Conservation (phyloP, 768 basidiomycete genomes). For the Suillus cothurnatus region DNA sequence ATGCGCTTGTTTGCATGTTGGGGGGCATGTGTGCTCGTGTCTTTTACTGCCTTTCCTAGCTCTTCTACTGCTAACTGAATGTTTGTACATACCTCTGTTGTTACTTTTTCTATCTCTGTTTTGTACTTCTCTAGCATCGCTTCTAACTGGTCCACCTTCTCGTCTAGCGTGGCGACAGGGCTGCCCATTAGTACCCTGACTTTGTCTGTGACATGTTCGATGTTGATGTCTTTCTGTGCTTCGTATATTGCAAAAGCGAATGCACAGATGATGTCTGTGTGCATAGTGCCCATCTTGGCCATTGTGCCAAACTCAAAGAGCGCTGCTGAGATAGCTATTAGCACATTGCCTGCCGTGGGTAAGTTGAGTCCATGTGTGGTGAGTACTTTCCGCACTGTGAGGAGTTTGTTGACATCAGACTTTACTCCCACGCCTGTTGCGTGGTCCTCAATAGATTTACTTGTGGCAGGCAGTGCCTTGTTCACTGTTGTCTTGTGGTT, state of each 20-base stretch:
- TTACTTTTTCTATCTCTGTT: too few relatives aligned
- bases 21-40: too few relatives aligned
- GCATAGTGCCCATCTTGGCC: not conserved
- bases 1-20: too few relatives aligned
- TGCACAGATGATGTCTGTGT: not conserved
- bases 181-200: not conserved
- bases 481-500: not conserved
- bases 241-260: not conserved
- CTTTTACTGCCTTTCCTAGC: not conserved
- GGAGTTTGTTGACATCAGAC: not conserved
- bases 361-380: not conserved
- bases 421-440: not conserved
- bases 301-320: not conserved
- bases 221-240: not conserved
- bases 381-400: not conserved
- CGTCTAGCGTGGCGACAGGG: not conserved
- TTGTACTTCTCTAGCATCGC: not conserved
- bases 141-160: not conserved
- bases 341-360: not conserved
- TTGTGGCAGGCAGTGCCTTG: not conserved
- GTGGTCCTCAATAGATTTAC: not conserved
- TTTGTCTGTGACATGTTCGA: not conserved
- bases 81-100: not conserved
- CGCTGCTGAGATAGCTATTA: not conserved
- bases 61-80: not conserved